Conservation (phyloP, 345 rosid species). For the Gossypium mustelinum region DNA sequence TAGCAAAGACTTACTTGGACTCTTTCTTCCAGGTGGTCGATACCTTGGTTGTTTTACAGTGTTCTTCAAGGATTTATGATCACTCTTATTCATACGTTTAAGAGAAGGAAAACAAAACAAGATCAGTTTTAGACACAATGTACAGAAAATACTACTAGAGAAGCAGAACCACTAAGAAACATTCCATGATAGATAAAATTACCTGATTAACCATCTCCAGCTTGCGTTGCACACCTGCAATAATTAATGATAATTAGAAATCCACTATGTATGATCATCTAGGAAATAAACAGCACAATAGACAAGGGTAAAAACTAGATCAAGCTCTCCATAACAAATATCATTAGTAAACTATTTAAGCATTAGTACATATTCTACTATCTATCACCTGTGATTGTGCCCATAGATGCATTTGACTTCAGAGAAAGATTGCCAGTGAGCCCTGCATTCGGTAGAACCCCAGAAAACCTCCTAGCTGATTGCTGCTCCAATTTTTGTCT, state of each 20-base stretch:
- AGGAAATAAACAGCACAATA: not conserved
- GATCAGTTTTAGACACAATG: not conserved
- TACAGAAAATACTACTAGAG: not conserved
- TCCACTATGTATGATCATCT: not conserved
- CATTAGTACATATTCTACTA: not conserved
- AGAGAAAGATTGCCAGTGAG: conserved; percentile 38
- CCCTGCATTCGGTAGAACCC: conserved; percentile 40
- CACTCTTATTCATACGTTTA: conserved; percentile 48
- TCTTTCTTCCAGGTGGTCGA: conserved; percentile 70
- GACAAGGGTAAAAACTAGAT: not conserved
- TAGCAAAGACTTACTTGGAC: conserved; percentile 54
- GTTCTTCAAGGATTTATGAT: conserved; percentile 37
- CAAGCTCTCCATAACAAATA: not conserved
- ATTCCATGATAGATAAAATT: not conserved
- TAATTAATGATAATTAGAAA: conserved; percentile 9
- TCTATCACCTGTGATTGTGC: conserved; percentile 31
- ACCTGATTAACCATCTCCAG: conserved; percentile 56
- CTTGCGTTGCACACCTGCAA: conserved; percentile 61
- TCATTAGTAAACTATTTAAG: not conserved
- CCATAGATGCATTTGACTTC: conserved; percentile 42
- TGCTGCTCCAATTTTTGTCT: conserved; percentile 53
- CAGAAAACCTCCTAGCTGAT: conserved; percentile 40
- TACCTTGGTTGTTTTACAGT: conserved; percentile 47
- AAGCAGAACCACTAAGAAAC: not conserved
- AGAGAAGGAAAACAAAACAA: not conserved